These are phyloP conservation scores for Hanseniaspora hatyaiensis DNA, from an alignment of 805 yeast species.

Conservation along the genomic window DNA sequence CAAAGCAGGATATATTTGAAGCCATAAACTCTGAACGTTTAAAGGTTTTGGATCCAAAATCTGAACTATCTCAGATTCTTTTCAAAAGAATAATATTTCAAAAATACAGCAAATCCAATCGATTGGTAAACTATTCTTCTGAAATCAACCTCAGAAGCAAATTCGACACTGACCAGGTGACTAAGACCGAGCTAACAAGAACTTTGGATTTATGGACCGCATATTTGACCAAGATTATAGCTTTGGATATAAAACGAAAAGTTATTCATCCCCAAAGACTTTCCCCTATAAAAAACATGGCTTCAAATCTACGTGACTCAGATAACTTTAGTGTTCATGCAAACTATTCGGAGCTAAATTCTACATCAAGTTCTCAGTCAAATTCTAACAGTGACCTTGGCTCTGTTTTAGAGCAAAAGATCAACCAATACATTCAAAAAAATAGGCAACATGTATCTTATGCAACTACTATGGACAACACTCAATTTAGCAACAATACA, in stretches of 20 bases:
- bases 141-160: slow-evolving; percentile 6
- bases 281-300: background rate
- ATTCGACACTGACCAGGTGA: background rate
- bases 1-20: background rate
- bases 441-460: slow-evolving; percentile 5
- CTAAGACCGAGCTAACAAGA: background rate
- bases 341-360: background rate
- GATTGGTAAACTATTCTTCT: slow-evolving; percentile 9
- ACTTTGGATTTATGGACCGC: background rate
- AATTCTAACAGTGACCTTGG: background rate
- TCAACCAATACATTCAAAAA: slow-evolving; percentile 6
- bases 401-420: background rate
- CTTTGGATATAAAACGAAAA: background rate
- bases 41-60: background rate
- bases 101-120: background rate
- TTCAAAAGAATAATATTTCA: background rate
- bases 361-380: no score
- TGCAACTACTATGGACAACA: slow-evolving; percentile 8
- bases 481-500: slow-evolving; percentile 5
- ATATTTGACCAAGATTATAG: slow-evolving; percentile 4
- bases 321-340: background rate
- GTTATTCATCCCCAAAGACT: background rate
- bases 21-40: slow-evolving; percentile 1
- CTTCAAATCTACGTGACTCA: background rate
- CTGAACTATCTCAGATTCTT: background rate